These are phyloP conservation scores for Akanthomyces muscarius DNA, from an alignment of 2,329 filamentous ascomycete genomes.

Conservation along the genomic window DNA sequence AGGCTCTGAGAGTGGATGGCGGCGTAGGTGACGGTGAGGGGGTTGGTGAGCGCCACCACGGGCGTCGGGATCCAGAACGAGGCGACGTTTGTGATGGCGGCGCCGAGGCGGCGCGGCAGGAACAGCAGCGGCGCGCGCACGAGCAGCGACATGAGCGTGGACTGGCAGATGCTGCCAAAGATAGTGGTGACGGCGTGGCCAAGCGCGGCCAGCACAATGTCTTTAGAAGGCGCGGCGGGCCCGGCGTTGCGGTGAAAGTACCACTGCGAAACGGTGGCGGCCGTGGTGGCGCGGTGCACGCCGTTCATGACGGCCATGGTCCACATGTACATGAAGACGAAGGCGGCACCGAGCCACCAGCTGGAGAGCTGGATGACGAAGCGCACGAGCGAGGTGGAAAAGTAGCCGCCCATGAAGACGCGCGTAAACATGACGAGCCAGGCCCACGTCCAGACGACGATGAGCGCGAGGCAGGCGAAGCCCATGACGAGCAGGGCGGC, in stretches of 20 bases:
- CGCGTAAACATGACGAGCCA: conserved; percentile 97
- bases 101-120: conserved; percentile 65
- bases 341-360: conserved; percentile 93
- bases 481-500: conserved; percentile 80
- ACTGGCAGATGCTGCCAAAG: conserved; percentile 88
- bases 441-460: conserved; percentile 88
- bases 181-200: conserved; percentile 79
- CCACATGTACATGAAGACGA: conserved; percentile 94
- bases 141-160: conserved; percentile 73
- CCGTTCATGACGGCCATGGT: conserved; percentile 82
- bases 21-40: conserved; percentile 85
- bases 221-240: conserved; percentile 70
- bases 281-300: conserved; percentile 85
- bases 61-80: conserved; percentile 82
- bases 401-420: conserved; percentile 88
- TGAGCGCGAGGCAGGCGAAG: conserved; percentile 67
- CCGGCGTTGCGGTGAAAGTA: conserved; percentile 91
- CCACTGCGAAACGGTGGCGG: conserved; percentile 96
- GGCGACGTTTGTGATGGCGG: conserved; percentile 66
- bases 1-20: conserved; percentile 90
- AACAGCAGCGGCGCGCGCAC: conserved; percentile 82
- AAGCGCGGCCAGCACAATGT: conserved; percentile 80
- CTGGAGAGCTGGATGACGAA: conserved; percentile 85
- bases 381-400: conserved; percentile 55
- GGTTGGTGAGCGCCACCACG: conserved; percentile 82